A percentile compares a stretch with the other conserved stretches of the same genome.
Evolutionary conservation across 306 rosid genomes (phyloP).

Genomic region (Carpinus viminea): DNA sequence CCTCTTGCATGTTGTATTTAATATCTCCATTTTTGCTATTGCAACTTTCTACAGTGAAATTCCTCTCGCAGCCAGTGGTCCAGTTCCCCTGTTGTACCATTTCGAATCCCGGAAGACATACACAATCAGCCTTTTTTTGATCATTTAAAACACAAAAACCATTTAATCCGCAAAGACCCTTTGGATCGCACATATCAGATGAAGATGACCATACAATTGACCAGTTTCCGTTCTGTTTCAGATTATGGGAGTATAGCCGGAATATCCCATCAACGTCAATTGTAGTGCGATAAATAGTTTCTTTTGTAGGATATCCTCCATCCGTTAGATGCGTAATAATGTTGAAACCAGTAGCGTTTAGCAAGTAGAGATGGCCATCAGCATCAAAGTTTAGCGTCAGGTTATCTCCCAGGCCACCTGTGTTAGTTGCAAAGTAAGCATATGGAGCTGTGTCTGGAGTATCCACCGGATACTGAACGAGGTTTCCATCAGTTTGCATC

Average conservation of each 20-base stretch:
- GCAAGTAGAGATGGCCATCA: background rate
- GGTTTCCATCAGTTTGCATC: constrained; percentile 30
- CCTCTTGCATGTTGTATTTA: background rate
- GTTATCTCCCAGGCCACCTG: background rate
- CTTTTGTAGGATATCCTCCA: background rate
- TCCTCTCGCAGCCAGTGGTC: constrained; percentile 17
- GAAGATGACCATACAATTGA: background rate
- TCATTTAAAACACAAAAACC: background rate
- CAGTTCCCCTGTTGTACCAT: background rate
- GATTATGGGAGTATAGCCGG: background rate
- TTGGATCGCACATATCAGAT: background rate
- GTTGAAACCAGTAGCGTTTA: background rate
- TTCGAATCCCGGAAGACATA: background rate
- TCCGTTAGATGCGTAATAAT: background rate
- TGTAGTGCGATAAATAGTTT: background rate
- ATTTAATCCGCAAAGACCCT: background rate
- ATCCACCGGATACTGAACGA: constrained; percentile 22
- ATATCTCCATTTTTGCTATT: background rate
- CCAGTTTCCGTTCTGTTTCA: background rate
- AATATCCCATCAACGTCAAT: background rate
- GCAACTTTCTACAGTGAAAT: background rate
- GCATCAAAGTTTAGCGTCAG: constrained; percentile 14
- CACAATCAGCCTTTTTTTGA: background rate
- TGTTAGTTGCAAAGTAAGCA: background rate
- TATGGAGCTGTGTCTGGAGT: background rate